Percentiles rank a stretch among this genome's conserved stretches.
Conservation (phyloP, 768 basidiomycete genomes). For the Sutorius australiensis region DNA sequence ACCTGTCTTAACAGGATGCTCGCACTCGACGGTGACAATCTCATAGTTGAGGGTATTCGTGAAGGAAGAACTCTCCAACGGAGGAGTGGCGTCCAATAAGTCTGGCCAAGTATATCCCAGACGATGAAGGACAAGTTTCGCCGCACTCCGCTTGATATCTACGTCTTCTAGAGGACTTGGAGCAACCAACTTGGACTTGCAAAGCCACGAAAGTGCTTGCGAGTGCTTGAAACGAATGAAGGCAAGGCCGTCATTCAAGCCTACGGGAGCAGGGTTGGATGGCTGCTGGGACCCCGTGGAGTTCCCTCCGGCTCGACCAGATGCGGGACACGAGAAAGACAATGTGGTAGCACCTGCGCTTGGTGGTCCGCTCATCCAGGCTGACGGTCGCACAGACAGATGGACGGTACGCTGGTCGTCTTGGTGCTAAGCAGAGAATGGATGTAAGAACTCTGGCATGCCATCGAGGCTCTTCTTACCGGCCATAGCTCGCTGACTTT, state of each 20-base stretch:
- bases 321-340: neutral
- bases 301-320: neutral
- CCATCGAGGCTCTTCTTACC: conserved; percentile 36
- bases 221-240: conserved; percentile 25
- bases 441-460: conserved; percentile 4
- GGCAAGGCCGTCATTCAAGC: conserved; percentile 6
- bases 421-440: conserved; percentile 36
- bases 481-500: conserved; percentile 67
- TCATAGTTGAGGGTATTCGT: conserved; percentile 33
- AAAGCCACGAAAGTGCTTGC: conserved; percentile 25
- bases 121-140: conserved; percentile 30
- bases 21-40: conserved; percentile 19
- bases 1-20: neutral
- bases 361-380: conserved; percentile 61
- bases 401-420: conserved; percentile 64
- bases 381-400: conserved; percentile 75
- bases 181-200: conserved; percentile 16
- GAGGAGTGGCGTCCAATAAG: conserved; percentile 38
- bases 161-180: conserved; percentile 13
- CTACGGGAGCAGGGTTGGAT: neutral
- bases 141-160: conserved; percentile 12
- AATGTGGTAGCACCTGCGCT: conserved; percentile 19
- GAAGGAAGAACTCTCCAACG: conserved; percentile 14
- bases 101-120: conserved; percentile 43
- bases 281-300: neutral